These are phyloP conservation scores for Dalechampia spathulata DNA, from an alignment of 441 rosid genomes.

Conservation along the genomic window DNA sequence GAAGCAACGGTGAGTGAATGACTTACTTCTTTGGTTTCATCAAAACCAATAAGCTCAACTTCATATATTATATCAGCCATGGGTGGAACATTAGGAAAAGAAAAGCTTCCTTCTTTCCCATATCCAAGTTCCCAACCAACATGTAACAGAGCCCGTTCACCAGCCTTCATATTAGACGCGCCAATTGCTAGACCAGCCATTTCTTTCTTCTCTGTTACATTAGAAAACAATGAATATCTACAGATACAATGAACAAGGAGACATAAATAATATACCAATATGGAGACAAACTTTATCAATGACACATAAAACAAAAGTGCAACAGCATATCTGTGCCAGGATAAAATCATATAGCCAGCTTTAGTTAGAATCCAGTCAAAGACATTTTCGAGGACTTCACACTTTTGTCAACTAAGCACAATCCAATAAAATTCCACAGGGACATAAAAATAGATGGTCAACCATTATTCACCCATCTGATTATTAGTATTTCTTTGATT, in stretches of 20 bases:
- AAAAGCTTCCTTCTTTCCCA: conserved; percentile 89
- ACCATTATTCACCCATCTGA: neutral
- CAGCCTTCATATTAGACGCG: conserved; percentile 77
- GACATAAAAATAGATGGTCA: neutral
- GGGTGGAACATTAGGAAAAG: conserved; percentile 94
- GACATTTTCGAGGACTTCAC: neutral
- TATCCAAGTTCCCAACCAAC: conserved; percentile 93
- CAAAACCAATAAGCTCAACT: conserved; percentile 90
- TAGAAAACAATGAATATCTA: conserved; percentile 8
- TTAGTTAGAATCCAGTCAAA: neutral
- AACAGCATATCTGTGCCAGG: neutral
- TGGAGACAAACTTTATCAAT: neutral
- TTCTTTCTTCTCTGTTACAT: conserved; percentile 69
- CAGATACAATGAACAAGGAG: neutral
- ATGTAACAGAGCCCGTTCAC: conserved; percentile 71
- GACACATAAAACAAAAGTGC: neutral
- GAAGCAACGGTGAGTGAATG: no score
- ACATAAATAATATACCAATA: neutral
- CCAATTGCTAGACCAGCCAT: conserved; percentile 90
- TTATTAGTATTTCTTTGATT: neutral
- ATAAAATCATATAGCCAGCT: conserved; percentile 1
- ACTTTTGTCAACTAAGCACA: neutral
- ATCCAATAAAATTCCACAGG: neutral
- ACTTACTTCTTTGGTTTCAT: conserved; percentile 87
- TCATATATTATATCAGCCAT: conserved; percentile 82